Evolutionary conservation across 805 yeast genomes (phyloP), one percentile per base, ranked within the genome.

Genomic region (Candida golubevii): DNA sequence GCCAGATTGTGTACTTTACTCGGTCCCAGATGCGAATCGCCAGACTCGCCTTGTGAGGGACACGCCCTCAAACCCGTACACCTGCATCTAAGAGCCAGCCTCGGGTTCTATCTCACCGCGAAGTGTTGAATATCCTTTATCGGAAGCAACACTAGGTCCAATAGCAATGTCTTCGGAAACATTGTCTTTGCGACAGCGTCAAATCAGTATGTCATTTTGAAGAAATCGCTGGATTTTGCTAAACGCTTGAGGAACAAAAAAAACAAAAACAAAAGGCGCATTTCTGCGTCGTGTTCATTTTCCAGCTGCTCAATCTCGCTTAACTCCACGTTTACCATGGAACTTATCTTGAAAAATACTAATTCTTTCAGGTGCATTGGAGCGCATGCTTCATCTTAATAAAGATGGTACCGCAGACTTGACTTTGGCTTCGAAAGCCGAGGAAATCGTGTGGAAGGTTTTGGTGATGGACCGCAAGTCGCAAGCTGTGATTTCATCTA

Each of bases 401-500:
- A 71, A 79, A 45, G 83, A 79, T 39, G 72, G 78, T 9, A 71
- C 75, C 4, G 63, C 78, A 7, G 82, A 79, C 53, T 63, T 75
- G 44, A 75, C 81, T 8, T 73, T 78, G 33, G 75, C 83, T 7
- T 66, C 75, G 15, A 76, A 75, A 47, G 77, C 72, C 39, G 86
- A 82, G 54, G 88, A 83, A 51, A 74, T 87, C 43, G 74, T 83
- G 27, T 93, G 99, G 99, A 93, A 93, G 60, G 96, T 87, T 8
- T 74, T 93, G 39, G 79, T 93, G 6, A 74, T 93, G 52, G 99
- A 93, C 62, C 63, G 73, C 33, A 78, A 82, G 46, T 86, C 96
- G 34, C 86, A 95, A 28, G 85, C 85, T 13, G 84, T 93, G 35
- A 78, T 93, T 7, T 89, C 97, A 2, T 85, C 96, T 7, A 91